These are phyloP conservation scores for Hyphopichia pseudoburtonii DNA, from an alignment of 1,139 yeast genomes.

Conservation along the genomic window DNA sequence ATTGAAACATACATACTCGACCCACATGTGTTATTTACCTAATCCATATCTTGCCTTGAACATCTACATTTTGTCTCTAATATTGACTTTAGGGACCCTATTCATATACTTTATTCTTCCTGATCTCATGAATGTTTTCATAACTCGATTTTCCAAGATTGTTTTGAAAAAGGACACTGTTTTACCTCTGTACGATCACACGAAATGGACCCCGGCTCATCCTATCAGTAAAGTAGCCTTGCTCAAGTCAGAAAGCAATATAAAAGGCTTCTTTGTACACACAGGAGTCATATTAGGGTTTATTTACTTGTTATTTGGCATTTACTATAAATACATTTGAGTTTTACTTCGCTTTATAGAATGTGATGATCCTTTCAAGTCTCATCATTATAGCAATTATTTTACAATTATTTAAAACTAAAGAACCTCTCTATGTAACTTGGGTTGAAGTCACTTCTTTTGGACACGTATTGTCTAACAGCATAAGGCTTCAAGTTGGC, in stretches of 20 bases:
- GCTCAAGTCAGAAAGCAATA: constrained; percentile 3
- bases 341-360: not conserved
- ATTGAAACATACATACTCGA: constrained; percentile 25
- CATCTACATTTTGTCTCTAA: constrained; percentile 28
- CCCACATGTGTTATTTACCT: constrained; percentile 71
- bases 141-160: not conserved
- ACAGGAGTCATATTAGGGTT: constrained; percentile 3
- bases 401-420: constrained; percentile 25
- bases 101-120: constrained; percentile 2
- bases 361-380: no score
- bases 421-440: constrained; percentile 53
- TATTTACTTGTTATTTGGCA: constrained; percentile 9
- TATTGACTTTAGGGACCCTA: constrained; percentile 4
- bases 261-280: constrained; percentile 8
- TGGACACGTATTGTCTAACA: constrained; percentile 67
- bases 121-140: not conserved
- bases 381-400: no score
- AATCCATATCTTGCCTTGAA: constrained; percentile 58
- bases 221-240: constrained; percentile 1
- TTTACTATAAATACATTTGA: constrained; percentile 9
- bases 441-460: constrained; percentile 67
- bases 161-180: constrained; percentile 2
- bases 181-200: constrained; percentile 4
- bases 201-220: constrained; percentile 9
- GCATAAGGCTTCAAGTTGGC: constrained; percentile 66